phyloP scores from a whole-genome alignment of 2,329 filamentous ascomycete species.

The Rosellinia necatrix region DNA sequence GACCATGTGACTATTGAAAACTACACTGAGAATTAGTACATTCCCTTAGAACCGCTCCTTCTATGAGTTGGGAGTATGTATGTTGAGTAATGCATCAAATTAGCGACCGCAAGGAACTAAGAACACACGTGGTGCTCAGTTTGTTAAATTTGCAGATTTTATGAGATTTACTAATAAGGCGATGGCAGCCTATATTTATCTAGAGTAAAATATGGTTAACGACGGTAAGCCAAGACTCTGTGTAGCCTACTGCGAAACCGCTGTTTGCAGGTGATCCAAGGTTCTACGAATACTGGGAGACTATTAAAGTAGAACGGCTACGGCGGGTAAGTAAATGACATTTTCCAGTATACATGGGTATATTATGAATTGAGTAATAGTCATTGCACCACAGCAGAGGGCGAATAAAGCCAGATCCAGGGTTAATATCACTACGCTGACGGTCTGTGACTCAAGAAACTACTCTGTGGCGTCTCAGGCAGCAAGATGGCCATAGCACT shows the following conservation, averaged over 20 bases:
- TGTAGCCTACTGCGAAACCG: slow-evolving; percentile 55
- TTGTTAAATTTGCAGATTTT: too few species aligned
- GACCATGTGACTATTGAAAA: slow-evolving; percentile 62
- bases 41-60: too few species aligned
- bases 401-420: slow-evolving; percentile 60
- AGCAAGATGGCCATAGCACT: slow-evolving; percentile 60
- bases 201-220: slow-evolving; percentile 64
- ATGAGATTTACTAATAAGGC: slow-evolving; percentile 51
- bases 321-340: slow-evolving; percentile 55
- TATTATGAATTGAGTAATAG: slow-evolving; percentile 57
- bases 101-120: not conserved
- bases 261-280: slow-evolving; percentile 59
- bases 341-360: slow-evolving; percentile 49
- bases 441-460: slow-evolving; percentile 57
- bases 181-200: slow-evolving; percentile 59
- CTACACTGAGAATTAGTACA: not conserved
- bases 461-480: slow-evolving; percentile 54
- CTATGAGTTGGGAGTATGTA: too few species aligned
- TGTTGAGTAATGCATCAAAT: too few species aligned
- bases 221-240: slow-evolving; percentile 54
- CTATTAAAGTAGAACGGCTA: slow-evolving; percentile 66
- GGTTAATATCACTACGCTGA: slow-evolving; percentile 61
- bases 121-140: not conserved
- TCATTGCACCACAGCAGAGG: slow-evolving; percentile 51
- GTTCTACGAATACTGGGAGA: slow-evolving; percentile 63